Evolutionary conservation across 495 filamentous ascomycete genomes (phyloP).

Genomic region (Cercophora newfieldiana): DNA sequence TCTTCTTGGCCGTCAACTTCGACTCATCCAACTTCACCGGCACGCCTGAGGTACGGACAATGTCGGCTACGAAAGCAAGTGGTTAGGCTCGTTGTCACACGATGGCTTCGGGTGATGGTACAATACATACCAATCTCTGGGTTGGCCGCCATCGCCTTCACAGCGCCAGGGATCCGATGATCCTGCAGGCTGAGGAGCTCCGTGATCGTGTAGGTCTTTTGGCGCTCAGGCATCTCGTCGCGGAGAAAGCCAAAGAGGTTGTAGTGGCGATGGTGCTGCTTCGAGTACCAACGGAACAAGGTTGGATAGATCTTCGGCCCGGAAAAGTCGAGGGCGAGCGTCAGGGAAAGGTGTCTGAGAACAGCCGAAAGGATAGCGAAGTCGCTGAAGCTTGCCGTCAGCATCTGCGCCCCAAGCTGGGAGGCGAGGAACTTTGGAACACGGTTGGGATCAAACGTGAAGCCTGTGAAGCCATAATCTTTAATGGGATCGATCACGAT

Average conservation of each 20-base stretch:
- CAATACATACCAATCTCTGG: constrained; percentile 38
- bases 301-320: constrained; percentile 22
- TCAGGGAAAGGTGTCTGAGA: constrained; percentile 17
- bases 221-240: constrained; percentile 33
- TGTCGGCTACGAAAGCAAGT: constrained; percentile 22
- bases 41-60: constrained; percentile 23
- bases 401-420: constrained; percentile 39
- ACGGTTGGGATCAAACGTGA: neutral
- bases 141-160: constrained; percentile 28
- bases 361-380: constrained; percentile 27
- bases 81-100: neutral
- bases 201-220: constrained; percentile 33
- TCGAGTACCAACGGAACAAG: constrained; percentile 35
- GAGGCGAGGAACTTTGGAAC: constrained; percentile 37
- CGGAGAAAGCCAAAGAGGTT: constrained; percentile 35
- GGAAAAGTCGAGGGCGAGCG: constrained; percentile 1
- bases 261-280: constrained; percentile 30
- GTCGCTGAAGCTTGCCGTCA: constrained; percentile 27
- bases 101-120: neutral
- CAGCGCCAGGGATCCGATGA: neutral
- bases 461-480: neutral
- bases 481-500: constrained; percentile 10
- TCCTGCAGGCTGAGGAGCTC: constrained; percentile 41
- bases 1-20: constrained; percentile 17
- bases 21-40: constrained; percentile 21